Conservation (phyloP, 352 stramenopile genomes). For the Albugo candida region DNA sequence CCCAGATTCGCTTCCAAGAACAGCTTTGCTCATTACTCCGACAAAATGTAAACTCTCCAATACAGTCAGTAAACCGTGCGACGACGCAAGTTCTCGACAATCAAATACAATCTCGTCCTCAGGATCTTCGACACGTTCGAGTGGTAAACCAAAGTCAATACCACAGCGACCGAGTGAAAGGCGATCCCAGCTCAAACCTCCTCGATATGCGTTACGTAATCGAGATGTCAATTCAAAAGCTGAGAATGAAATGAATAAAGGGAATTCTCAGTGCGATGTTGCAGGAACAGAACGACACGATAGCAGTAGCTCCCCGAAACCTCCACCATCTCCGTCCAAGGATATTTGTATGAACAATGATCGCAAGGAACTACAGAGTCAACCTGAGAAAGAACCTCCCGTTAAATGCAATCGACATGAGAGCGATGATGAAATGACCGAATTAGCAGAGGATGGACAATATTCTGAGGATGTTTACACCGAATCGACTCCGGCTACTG, state of each 20-base stretch:
- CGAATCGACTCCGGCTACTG: background rate
- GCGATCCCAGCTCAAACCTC: slow-evolving; percentile 7
- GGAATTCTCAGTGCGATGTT: background rate
- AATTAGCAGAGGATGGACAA: slow-evolving; percentile 10
- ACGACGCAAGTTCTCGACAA: no score
- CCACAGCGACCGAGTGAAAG: no score
- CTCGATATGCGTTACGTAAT: slow-evolving; percentile 17
- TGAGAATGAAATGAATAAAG: background rate
- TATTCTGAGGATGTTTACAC: background rate
- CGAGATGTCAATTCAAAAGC: slow-evolving; percentile 14
- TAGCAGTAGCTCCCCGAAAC: background rate
- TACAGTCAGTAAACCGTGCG: no score
- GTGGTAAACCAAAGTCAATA: no score
- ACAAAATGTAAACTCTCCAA: no score
- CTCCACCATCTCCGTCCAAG: background rate
- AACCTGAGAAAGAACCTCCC: background rate
- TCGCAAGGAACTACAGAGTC: slow-evolving; percentile 12
- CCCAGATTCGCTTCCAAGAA: slow-evolving; percentile 28
- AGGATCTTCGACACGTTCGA: no score
- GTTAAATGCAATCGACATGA: background rate
- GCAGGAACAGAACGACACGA: background rate
- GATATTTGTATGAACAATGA: slow-evolving; percentile 8
- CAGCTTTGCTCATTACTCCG: slow-evolving; percentile 49
- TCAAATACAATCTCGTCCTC: no score
- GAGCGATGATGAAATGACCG: slow-evolving; percentile 7